Evolutionary conservation across 441 rosid species (phyloP).

Genomic region (Eutrema salsugineum): DNA sequence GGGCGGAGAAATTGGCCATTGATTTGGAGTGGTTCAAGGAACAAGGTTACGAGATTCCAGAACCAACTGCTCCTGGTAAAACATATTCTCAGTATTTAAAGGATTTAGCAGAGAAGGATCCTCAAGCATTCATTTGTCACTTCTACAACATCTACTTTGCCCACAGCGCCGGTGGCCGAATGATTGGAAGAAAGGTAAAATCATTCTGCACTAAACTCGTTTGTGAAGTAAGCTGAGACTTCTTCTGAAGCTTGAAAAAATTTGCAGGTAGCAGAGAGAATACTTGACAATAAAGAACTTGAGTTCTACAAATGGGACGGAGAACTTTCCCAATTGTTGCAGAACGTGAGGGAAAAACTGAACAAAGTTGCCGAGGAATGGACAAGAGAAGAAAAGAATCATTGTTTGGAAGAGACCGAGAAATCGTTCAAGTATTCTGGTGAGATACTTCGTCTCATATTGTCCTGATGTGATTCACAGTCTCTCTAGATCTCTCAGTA

Average conservation of each 20-base stretch:
- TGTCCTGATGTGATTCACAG: constrained; percentile 41
- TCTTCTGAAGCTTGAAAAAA: background rate
- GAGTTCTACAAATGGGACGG: constrained; percentile 97
- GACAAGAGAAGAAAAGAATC: constrained; percentile 91
- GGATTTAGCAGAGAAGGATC: constrained; percentile 79
- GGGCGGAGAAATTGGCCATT: constrained; percentile 57
- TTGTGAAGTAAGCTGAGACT: background rate
- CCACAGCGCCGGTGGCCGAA: constrained; percentile 93
- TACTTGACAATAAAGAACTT: constrained; percentile 67
- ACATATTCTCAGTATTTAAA: constrained; percentile 56
- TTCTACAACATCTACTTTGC: constrained; percentile 96
- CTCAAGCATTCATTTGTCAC: constrained; percentile 93
- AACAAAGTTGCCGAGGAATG: constrained; percentile 85
- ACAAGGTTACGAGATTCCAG: constrained; percentile 79
- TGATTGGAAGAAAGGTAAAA: constrained; percentile 91
- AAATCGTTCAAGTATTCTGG: constrained; percentile 90
- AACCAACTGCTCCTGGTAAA: constrained; percentile 73
- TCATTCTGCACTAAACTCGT: background rate
- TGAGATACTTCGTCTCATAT: constrained; percentile 79
- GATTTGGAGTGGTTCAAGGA: constrained; percentile 90
- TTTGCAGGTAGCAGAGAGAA: constrained; percentile 66
- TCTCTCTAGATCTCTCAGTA: background rate
- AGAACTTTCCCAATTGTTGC: constrained; percentile 71
- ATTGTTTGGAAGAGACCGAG: constrained; percentile 93
- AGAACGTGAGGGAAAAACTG: constrained; percentile 79